A percentile compares a stretch with the other conserved stretches of the same genome.
Conservation (phyloP, 495 filamentous ascomycete species). For the Podospora anserina region DNA sequence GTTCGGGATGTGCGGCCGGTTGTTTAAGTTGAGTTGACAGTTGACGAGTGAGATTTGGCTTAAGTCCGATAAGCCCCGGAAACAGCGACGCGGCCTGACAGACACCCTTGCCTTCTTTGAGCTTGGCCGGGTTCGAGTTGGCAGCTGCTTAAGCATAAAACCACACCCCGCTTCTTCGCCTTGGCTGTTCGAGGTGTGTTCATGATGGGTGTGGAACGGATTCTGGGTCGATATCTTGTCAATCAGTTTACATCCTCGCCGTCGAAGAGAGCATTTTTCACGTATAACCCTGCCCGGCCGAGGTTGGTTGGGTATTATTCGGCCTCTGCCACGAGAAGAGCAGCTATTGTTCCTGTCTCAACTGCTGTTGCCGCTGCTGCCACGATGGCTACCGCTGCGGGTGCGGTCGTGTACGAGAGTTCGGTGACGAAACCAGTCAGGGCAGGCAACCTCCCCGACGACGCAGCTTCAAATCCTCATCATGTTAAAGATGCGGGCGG, state of each 20-base stretch:
- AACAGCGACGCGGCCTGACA: not conserved
- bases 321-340: not conserved
- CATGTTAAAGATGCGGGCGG: conserved; percentile 37
- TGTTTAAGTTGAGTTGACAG: not conserved
- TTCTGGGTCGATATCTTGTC: not conserved
- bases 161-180: not conserved
- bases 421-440: conserved; percentile 26
- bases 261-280: not conserved
- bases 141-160: not conserved
- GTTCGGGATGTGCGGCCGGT: not conserved
- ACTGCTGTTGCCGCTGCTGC: conserved; percentile 12
- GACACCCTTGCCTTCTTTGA: not conserved
- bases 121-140: not conserved
- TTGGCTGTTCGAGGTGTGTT: not conserved
- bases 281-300: not conserved
- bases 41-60: not conserved
- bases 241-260: not conserved
- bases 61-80: not conserved
- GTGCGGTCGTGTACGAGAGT: conserved; percentile 13
- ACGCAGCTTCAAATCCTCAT: conserved; percentile 29
- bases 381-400: not conserved
- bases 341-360: conserved; percentile 11
- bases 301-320: not conserved
- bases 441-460: conserved; percentile 21
- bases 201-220: not conserved